Evolutionary conservation across 352 stramenopile genomes (phyloP).

Genomic region (Elongisporangium senticosum): DNA sequence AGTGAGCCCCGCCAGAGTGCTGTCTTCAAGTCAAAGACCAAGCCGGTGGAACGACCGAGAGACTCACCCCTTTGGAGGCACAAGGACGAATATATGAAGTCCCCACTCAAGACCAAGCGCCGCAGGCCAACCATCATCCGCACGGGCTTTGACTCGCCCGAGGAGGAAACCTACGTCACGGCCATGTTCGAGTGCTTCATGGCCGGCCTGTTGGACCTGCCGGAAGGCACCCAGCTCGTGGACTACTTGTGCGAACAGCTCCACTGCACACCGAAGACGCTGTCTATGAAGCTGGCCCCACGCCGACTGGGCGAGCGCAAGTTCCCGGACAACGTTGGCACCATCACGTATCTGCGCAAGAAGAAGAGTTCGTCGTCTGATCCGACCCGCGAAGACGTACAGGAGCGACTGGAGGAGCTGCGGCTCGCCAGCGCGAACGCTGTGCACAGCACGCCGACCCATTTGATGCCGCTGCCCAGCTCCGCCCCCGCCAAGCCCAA

Average conservation of each 20-base stretch:
- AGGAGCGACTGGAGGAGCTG: constrained; percentile 13
- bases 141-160: constrained; percentile 57
- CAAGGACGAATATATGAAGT: constrained; percentile 4
- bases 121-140: constrained; percentile 52
- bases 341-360: constrained; percentile 44
- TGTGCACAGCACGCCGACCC: constrained; percentile 16
- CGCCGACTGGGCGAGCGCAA: constrained; percentile 40
- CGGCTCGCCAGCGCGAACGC: constrained; percentile 22
- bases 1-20: too few species aligned
- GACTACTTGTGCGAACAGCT: constrained; percentile 56
- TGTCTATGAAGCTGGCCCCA: constrained; percentile 69
- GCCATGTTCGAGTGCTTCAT: constrained; percentile 63
- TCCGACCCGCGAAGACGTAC: not conserved
- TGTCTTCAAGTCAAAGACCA: too few species aligned
- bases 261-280: constrained; percentile 39
- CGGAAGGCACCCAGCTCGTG: constrained; percentile 45
- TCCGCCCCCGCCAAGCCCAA: constrained; percentile 1
- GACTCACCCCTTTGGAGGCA: too few species aligned
- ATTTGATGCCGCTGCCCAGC: constrained; percentile 10
- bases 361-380: not conserved
- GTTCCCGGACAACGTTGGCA: constrained; percentile 54
- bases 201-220: constrained; percentile 41
- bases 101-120: constrained; percentile 6
- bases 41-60: too few species aligned
- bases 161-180: constrained; percentile 58